These are phyloP conservation scores for Umbelopsis sp. DNA, from an alignment of 192 early-diverging fungal species.

Conservation along the genomic window DNA sequence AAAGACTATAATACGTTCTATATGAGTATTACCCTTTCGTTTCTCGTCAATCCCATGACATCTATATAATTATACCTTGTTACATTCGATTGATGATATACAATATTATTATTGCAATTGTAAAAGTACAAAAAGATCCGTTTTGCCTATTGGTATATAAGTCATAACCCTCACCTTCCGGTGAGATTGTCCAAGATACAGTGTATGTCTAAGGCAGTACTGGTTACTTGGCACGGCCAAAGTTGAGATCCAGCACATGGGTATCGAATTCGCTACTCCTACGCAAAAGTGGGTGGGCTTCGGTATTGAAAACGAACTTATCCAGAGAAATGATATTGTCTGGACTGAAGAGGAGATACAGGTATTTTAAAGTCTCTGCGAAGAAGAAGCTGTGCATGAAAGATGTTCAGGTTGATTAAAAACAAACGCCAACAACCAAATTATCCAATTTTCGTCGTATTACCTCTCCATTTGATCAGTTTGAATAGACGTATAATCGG, in stretches of 20 bases:
- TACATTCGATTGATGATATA: too few relatives aligned
- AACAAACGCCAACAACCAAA: background rate
- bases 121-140: background rate
- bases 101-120: too few relatives aligned
- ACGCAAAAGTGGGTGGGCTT: slow-evolving; percentile 71
- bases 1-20: background rate
- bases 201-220: background rate
- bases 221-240: background rate
- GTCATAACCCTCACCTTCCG: too few relatives aligned
- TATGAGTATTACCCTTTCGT: too few relatives aligned
- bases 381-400: slow-evolving; percentile 52
- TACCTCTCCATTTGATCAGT: slow-evolving; percentile 37
- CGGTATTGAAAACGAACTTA: slow-evolving; percentile 72
- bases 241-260: background rate
- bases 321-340: slow-evolving; percentile 57
- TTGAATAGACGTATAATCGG: background rate
- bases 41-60: too few relatives aligned
- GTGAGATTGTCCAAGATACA: background rate
- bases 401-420: background rate
- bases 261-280: slow-evolving; percentile 28
- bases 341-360: slow-evolving; percentile 62
- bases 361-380: slow-evolving; percentile 75
- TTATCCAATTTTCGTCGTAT: too few relatives aligned
- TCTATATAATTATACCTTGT: too few relatives aligned
- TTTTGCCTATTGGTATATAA: too few relatives aligned